phyloP scores from a whole-genome alignment of 192 early-diverging fungal species.

The Backusella liffmaniae region DNA sequence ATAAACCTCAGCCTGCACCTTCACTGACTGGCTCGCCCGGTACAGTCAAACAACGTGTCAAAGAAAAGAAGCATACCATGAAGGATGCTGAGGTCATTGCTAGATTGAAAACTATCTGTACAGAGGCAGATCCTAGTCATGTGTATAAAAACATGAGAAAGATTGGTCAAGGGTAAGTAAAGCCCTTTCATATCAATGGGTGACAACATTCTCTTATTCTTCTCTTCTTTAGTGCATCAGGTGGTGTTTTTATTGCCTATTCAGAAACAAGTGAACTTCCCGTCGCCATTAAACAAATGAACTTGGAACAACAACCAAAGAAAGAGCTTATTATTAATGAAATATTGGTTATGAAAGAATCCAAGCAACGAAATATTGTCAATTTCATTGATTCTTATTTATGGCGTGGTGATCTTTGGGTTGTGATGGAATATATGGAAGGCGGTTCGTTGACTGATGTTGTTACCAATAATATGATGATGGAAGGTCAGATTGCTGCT shows the following conservation, averaged over 20 bases:
- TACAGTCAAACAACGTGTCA: slow-evolving; percentile 32
- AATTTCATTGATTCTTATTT: slow-evolving; percentile 89
- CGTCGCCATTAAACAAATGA: slow-evolving; percentile 90
- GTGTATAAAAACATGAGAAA: slow-evolving; percentile 45
- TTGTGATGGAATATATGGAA: slow-evolving; percentile 96
- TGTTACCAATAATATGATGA: slow-evolving; percentile 83
- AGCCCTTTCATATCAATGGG: background rate
- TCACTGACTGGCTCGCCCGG: slow-evolving; percentile 31
- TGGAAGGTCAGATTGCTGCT: slow-evolving; percentile 84
- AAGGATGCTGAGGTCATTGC: slow-evolving; percentile 79
- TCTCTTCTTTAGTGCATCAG: slow-evolving; percentile 53
- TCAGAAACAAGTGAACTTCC: slow-evolving; percentile 45
- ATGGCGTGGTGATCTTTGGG: slow-evolving; percentile 82
- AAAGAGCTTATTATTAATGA: slow-evolving; percentile 89
- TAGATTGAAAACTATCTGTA: slow-evolving; percentile 85
- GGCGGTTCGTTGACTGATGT: slow-evolving; percentile 88
- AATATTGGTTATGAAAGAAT: slow-evolving; percentile 81
- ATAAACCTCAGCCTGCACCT: slow-evolving; percentile 16
- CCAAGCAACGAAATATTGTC: slow-evolving; percentile 84
- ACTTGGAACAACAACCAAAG: slow-evolving; percentile 85
- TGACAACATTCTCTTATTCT: slow-evolving; percentile 10
- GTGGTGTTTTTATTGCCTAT: slow-evolving; percentile 76
- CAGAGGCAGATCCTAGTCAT: slow-evolving; percentile 80
- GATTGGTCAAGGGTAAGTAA: slow-evolving; percentile 46
- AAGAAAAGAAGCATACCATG: slow-evolving; percentile 26